Base-by-base conservation (phyloP, 2,329 filamentous ascomycete species). In the Cyclaneusma minus region DNA sequence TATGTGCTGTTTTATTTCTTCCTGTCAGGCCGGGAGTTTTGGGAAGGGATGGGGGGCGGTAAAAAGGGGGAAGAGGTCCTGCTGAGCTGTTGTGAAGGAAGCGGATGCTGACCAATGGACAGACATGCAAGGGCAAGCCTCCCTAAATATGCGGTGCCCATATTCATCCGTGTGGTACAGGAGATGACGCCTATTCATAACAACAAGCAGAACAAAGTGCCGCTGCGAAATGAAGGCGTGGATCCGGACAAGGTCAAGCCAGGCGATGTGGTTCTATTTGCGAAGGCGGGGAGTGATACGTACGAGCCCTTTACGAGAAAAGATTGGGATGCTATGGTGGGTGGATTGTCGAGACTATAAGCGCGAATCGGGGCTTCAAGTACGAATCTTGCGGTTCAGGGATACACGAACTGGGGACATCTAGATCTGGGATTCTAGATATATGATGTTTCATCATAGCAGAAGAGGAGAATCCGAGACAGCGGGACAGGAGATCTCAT, bases 151-250 rank as follows among this genome's bases (percentile, higher is more conserved):
- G 80, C 79, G 0, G 75, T 85, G 2, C 80, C 80, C 0, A 51
- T 83, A 2, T 85, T 85, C 51, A 40, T 84, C 21, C 58, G 78
- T 1, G 49, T 81, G 11, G 60, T 78, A 13, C 52, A 61, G 21
- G 55, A 55, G 18, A 58, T 63, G 29, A 66, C 60, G 14, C 65
- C 73, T 5, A 76, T 70, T 39, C 72, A 79, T 43, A 85, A 83
- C 40, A 77, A 82, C 46, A 85, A 85, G 52, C 78, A 83, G 50
- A 80, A 82, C 44, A 85, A 85, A 47, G 64, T 73, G 2, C 71
- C 71, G 0, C 52, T 83, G 23, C 60, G 74, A 40, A 64, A 66
- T 23, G 72, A 79, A 35, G 76, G 75, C 0, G 63, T 79, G 9
- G 64, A 80, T 44, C 62, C 67, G 2, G 48, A 49, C 13, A 58